Evolutionary conservation across 1,284 basidiomycete genomes (phyloP), one percentile per base, ranked within the genome.

Genomic region (Cryptococcus amylolentus): DNA sequence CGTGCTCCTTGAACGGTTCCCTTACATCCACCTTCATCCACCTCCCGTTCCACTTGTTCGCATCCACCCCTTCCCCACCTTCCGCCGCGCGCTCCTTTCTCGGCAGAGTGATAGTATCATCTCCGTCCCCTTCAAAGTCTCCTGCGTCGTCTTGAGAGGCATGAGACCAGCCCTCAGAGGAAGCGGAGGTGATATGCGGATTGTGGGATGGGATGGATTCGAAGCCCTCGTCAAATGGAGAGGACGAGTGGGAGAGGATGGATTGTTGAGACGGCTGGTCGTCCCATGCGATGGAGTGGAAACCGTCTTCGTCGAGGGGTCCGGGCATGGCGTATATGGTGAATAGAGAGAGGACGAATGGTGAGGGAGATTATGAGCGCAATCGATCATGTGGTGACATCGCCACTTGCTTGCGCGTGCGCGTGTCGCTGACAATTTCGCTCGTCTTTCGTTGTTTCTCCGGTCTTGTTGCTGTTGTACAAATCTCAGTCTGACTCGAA

Each of bases 1-100:
- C 88, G 49, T 96, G 84, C 78, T 98, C 95, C 76, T 96, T 97
- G 60, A 92, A 85, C 26, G 94, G 93, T 71, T 98, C 94, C 69
- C 86, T 85, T 59, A 98, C 91, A 54, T 84, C 82, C 14, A 92
- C 88, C 48, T 87, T 82, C 70, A 95, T 86, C 79, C 88, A 89
- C 49, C 58, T 61, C 6, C 91, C 91, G 70, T 89, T 88, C 91
- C 91, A 94, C 73, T 89, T 59, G 16, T 51, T 39, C 35, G 54
- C 58, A 49, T 64, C 57, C 20, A 61, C 54, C 40, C 64, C 62
- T 10, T 48, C 54, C 18, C 57, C 56, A 12, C 48, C 57, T 16
- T 56, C 55, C 28, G 45, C 38, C 20, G 55, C 54, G 46, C 58
- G 37, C 18, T 51, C 54, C 31, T 38, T 43, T 3, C 31, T 35